These are phyloP conservation scores for Cyclotella distinguenda DNA, from an alignment of 108 stramenopile species.

Conservation along the genomic window DNA sequence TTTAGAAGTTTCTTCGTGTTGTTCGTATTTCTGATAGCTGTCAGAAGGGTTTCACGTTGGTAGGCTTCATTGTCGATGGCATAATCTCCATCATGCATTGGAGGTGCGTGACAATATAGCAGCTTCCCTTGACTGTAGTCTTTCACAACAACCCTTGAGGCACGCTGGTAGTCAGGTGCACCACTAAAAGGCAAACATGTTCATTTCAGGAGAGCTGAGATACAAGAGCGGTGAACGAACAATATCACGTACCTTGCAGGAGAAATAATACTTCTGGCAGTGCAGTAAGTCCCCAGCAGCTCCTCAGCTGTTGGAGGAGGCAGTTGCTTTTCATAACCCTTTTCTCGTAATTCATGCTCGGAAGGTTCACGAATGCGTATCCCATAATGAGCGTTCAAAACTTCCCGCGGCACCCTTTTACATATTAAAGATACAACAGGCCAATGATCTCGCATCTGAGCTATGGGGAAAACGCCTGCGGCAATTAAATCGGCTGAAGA, in stretches of 20 bases:
- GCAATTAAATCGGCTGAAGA: slow-evolving; percentile 94
- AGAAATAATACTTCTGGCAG: slow-evolving; percentile 88
- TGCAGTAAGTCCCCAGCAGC: slow-evolving; percentile 87
- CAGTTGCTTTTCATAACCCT: slow-evolving; percentile 41
- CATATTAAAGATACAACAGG: slow-evolving; percentile 89
- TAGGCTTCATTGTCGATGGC: slow-evolving; percentile 38
- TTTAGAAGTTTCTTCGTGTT: slow-evolving; percentile 58
- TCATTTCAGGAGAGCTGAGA: too few relatives aligned
- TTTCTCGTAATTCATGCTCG: slow-evolving; percentile 58
- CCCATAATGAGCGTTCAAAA: slow-evolving; percentile 89
- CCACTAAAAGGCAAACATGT: too few relatives aligned
- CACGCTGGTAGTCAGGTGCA: slow-evolving; percentile 90
- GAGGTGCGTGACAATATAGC: slow-evolving; percentile 93
- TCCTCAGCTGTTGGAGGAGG: slow-evolving; percentile 84
- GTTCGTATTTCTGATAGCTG: slow-evolving; percentile 63
- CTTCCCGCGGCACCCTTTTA: slow-evolving; percentile 85
- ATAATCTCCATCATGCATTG: slow-evolving; percentile 31
- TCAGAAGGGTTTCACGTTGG: slow-evolving; percentile 65
- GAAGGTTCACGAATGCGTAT: slow-evolving; percentile 81
- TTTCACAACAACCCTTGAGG: slow-evolving; percentile 90
- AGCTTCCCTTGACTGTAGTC: slow-evolving; percentile 95
- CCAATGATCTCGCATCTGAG: slow-evolving; percentile 96
- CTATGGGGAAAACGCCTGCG: slow-evolving; percentile 96
- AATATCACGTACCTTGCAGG: slow-evolving; percentile 61
- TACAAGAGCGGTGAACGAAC: not conserved